Evolutionary conservation across 768 basidiomycete genomes (phyloP), one percentile per base, ranked within the genome.

Genomic region (Mycena alexandri): DNA sequence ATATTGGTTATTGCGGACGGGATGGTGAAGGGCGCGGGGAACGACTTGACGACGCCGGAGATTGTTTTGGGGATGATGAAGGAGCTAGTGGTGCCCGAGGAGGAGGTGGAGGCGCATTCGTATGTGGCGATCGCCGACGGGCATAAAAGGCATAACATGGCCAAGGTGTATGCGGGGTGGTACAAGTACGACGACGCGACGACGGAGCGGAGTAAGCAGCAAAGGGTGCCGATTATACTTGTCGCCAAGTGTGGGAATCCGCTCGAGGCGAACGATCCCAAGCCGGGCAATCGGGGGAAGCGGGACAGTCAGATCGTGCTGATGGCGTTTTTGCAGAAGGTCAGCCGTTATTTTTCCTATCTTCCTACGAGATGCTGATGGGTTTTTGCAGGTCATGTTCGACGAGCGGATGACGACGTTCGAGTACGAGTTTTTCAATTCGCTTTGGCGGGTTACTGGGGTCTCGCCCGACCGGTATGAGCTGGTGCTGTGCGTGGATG

Each of bases 101-200:
- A 90, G 21, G 95, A 98, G 57, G 95, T 98, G 41, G 94, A 98
- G 77, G 83, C 95, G 4, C 94, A 97, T 72, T 97, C 95, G 29
- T 99, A 99, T 75, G 96, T 99, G 60, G 96, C 98, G 65, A 98
- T 99, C 73, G 98, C 98, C 17, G 97, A 99, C 75, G 98, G 98
- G n/a, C 96, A 99, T 85, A 99, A 98, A 81, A 88, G 95, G 41
- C 98, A 99, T 84, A 99, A 99, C 78, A 98, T 97, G 96, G 97
- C 96, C 44, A 96, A 96, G 81, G 96, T 99, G 44, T 98, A 93
- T 75, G 96, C 98, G 42, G 98, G 98, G 13, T 99, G 94, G 83
- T 99, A 99, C 79, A 88, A 90, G 68, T 99, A 99, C 79, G 95
- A 98, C 75, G 87, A 95, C 74, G 86, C 90, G 46, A 97, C 96